A percentile compares a stretch with the other conserved stretches of the same genome.
These are phyloP conservation scores for Diplodia seriata DNA, from an alignment of 2,329 filamentous ascomycete species.

Conservation along the genomic window DNA sequence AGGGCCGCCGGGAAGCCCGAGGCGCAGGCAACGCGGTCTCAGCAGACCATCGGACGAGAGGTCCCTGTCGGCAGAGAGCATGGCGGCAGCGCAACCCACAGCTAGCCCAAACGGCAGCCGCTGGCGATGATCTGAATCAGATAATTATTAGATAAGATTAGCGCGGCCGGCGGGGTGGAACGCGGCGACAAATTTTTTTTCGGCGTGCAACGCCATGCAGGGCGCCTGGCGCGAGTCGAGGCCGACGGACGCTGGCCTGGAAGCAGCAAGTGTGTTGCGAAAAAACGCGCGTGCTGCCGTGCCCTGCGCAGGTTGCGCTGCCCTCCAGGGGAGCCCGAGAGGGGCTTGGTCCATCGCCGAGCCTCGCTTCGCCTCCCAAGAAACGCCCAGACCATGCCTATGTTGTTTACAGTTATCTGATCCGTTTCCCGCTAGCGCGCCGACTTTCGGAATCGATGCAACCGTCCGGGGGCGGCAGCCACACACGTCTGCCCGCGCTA, in stretches of 20 bases:
- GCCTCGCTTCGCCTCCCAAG: constrained; percentile 24
- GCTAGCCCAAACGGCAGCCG: constrained; percentile 25
- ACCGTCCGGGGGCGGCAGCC: constrained; percentile 16
- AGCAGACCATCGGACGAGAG: constrained; percentile 28
- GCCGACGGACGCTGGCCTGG: constrained; percentile 6
- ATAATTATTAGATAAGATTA: constrained; percentile 34
- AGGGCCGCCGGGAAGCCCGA: background rate
- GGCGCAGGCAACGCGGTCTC: constrained; percentile 1
- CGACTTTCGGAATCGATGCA: constrained; percentile 15
- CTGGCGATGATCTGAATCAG: constrained; percentile 32
- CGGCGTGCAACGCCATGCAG: constrained; percentile 16
- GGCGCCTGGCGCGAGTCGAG: constrained; percentile 20
- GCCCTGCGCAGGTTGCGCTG: background rate
- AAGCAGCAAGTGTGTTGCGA: constrained; percentile 19
- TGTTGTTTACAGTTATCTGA: constrained; percentile 27
- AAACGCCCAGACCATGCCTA: constrained; percentile 14
- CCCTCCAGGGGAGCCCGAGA: background rate
- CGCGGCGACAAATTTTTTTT: constrained; percentile 28
- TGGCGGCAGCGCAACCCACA: constrained; percentile 10
- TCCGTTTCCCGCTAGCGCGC: constrained; percentile 22
- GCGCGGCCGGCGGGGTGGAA: constrained; percentile 19
- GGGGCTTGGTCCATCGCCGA: constrained; percentile 1
- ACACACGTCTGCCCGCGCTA: constrained; percentile 15
- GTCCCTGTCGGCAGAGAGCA: constrained; percentile 21
- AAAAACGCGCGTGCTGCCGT: constrained; percentile 4